Base-by-base conservation (phyloP, 805 yeast genomes). In the Metschnikowia drakensbergensis region DNA sequence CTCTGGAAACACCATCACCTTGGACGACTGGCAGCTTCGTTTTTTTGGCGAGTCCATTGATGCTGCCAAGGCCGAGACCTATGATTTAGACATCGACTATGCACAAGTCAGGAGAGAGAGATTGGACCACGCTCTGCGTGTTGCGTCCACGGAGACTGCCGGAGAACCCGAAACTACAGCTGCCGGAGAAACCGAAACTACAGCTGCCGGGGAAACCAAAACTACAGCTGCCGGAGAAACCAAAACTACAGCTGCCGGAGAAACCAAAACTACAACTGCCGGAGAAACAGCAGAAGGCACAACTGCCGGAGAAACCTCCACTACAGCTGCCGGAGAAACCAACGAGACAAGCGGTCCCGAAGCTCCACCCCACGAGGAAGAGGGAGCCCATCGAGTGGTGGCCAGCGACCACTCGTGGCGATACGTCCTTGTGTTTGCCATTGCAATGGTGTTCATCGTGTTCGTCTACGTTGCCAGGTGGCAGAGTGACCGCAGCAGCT, bases 11-110 rank as follows among this genome's bases (percentile, higher is more conserved):
- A 51, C 52, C 11, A 61, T 73, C 36, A 48, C 51, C 0, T 74
- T 94, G 37, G 67, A 76, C 38, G 72, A 77, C 58, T 94, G 96
- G 95, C 84, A 82, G 62, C 64, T 94, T 61, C 80, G 82, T 38
- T 69, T 91, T 10, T 94, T 87, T 75, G 99, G 99, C 26, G 92
- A 85, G 64, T 70, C 83, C 17, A 74, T 73, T 37, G 91, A 88
- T 65, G 76, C 83, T 1, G 59, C 77, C 10, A 78, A 81, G 64
- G 88, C 86, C 1, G 78, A 76, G 58, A 67, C 75, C 40, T 85
- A 69, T 60, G 80, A 80, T 36, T 61, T 81, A 28, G 72, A 68
- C 37, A 71, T 67, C 53, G 83, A 78, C 58, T 78, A 79, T 51
- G 72, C 74, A 7, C 55, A 58, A 51, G 71, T 62, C 29, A 64